phyloP scores from a whole-genome alignment of 352 stramenopile genomes.

The Globisporangium alternatum region DNA sequence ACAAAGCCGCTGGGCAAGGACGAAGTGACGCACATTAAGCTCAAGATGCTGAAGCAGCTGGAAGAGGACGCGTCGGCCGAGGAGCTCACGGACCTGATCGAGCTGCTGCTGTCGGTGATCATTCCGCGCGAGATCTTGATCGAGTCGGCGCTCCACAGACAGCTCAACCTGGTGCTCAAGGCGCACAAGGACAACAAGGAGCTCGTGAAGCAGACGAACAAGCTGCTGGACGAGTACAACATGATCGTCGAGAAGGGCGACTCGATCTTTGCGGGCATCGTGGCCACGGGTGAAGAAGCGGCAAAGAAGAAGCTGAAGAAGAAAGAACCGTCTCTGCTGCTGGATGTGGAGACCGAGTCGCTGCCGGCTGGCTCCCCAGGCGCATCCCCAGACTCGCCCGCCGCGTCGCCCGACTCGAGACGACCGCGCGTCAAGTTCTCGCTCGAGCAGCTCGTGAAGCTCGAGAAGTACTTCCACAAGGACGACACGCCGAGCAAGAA shows the following conservation, averaged over 20 bases:
- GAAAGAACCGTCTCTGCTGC: conserved; percentile 37
- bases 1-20: conserved; percentile 79
- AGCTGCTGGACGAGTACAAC: conserved; percentile 77
- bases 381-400: conserved; percentile 61
- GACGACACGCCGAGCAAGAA: conserved; percentile 82
- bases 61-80: conserved; percentile 80
- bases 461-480: conserved; percentile 82
- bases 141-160: conserved; percentile 68
- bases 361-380: conserved; percentile 45
- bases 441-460: conserved; percentile 67
- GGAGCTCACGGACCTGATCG: conserved; percentile 77
- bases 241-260: conserved; percentile 60
- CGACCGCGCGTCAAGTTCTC: conserved; percentile 78
- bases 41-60: conserved; percentile 82
- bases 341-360: conserved; percentile 56
- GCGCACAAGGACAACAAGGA: conserved; percentile 87
- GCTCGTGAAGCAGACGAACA: conserved; percentile 76
- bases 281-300: not conserved
- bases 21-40: conserved; percentile 79
- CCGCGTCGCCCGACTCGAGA: conserved; percentile 59
- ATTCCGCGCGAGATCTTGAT: conserved; percentile 73
- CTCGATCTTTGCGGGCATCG: conserved; percentile 13
- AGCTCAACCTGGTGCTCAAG: conserved; percentile 74
- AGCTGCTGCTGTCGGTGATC: conserved; percentile 75
- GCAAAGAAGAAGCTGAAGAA: conserved; percentile 43